phyloP scores from a whole-genome alignment of 2,329 filamentous ascomycete species.

The Westerdykella aurantiaca region DNA sequence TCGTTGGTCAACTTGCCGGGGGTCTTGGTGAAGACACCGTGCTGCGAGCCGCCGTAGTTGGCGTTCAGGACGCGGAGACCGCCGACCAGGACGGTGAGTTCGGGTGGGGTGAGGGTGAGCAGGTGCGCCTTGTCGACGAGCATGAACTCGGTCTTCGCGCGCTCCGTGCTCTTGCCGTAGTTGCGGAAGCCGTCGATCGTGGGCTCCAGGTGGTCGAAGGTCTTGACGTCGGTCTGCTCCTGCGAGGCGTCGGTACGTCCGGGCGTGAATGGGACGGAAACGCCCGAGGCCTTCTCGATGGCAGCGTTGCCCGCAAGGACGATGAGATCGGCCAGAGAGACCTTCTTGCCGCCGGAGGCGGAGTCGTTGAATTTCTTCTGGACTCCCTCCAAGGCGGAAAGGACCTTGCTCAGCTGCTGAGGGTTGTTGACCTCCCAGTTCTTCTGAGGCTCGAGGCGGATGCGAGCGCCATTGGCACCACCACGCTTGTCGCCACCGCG shows the following conservation, averaged over 20 bases:
- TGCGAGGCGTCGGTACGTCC: conserved; percentile 67
- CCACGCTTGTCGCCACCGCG: conserved; percentile 70
- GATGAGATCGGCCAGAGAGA: conserved; percentile 73
- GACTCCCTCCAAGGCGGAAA: conserved; percentile 57
- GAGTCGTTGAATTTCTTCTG: conserved; percentile 61
- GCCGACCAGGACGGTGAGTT: conserved; percentile 65
- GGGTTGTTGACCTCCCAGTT: conserved; percentile 73
- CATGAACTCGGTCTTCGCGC: conserved; percentile 61
- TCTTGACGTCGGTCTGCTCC: conserved; percentile 63
- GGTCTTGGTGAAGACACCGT: conserved; percentile 62
- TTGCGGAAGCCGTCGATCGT: conserved; percentile 72
- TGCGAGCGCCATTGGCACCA: conserved; percentile 73
- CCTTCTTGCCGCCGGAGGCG: conserved; percentile 55
- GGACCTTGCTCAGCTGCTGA: conserved; percentile 55
- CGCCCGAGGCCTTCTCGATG: conserved; percentile 64
- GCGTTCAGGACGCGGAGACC: conserved; percentile 64
- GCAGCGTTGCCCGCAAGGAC: conserved; percentile 67
- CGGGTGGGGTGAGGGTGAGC: conserved; percentile 63
- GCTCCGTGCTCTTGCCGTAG: conserved; percentile 59
- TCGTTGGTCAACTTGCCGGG: conserved; percentile 69
- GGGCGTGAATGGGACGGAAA: conserved; percentile 64
- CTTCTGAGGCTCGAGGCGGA: conserved; percentile 66
- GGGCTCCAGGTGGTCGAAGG: conserved; percentile 63
- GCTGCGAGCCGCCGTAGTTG: conserved; percentile 64
- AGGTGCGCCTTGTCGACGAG: conserved; percentile 67